These are phyloP conservation scores for Malus hybrid DNA, from an alignment of 331 rosid genomes.

Conservation along the genomic window DNA sequence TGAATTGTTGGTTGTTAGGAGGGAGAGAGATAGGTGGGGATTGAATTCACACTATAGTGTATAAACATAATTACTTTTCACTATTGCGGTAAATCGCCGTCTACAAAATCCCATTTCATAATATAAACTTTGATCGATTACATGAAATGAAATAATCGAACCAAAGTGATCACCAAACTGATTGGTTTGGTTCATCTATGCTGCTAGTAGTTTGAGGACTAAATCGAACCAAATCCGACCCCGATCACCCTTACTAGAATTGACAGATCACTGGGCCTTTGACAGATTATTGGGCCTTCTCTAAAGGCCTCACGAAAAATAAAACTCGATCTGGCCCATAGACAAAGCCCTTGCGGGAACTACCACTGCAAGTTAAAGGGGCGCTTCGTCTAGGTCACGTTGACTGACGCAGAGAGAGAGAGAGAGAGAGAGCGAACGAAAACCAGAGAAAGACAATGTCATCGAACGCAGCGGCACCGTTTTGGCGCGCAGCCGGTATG, in stretches of 20 bases:
- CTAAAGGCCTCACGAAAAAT: background rate
- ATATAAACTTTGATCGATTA: too few species aligned
- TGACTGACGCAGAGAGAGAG: background rate
- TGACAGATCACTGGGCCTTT: background rate
- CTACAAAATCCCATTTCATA: too few species aligned
- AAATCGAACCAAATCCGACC: background rate
- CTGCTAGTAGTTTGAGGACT: background rate
- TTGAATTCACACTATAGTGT: too few species aligned
- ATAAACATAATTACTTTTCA: too few species aligned
- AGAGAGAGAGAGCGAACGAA: background rate
- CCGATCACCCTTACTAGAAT: too few species aligned
- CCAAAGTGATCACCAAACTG: background rate
- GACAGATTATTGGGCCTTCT: background rate
- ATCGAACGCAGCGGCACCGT: conserved; percentile 66
- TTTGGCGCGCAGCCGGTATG: conserved; percentile 96
- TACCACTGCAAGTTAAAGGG: background rate
- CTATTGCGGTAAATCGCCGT: too few species aligned
- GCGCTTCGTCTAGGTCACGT: background rate
- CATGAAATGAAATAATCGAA: background rate
- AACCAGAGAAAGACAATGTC: conserved; percentile 27
- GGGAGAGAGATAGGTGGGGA: too few species aligned
- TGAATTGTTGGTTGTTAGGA: too few species aligned
- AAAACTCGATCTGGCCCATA: background rate
- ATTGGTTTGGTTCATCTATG: background rate
- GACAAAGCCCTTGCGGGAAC: background rate